Conservation (phyloP, 257 asterid species). For the Solanum pinnatisectum region DNA sequence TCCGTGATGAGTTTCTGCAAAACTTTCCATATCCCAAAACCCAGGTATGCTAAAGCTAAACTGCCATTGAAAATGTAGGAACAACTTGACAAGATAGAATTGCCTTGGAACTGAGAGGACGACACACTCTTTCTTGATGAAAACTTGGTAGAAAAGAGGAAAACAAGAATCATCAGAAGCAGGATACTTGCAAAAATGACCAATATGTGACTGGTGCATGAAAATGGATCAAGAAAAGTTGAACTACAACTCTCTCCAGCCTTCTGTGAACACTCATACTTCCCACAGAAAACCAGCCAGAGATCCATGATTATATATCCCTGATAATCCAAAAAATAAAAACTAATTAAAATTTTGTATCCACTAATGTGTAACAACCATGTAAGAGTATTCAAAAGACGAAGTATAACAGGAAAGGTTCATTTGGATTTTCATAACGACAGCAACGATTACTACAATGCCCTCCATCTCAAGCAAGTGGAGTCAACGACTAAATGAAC, state of each 20-base stretch:
- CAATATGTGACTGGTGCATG: conserved; percentile 2
- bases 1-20: not conserved
- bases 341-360: too few relatives aligned
- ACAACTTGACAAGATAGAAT: not conserved
- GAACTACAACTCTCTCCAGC: not conserved
- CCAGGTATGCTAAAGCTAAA: conserved; percentile 3
- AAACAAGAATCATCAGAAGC: conserved; percentile 1
- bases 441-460: not conserved
- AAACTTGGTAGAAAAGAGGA: not conserved
- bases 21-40: conserved; percentile 3
- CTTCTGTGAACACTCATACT: not conserved
- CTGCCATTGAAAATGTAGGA: not conserved
- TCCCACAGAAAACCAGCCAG: conserved; percentile 10
- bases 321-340: not conserved
- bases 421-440: not conserved
- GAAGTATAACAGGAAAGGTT: not conserved
- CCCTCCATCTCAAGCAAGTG: not conserved
- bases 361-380: too few relatives aligned
- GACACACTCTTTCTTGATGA: not conserved
- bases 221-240: conserved; percentile 2
- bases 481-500: not conserved
- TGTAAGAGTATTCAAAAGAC: not conserved
- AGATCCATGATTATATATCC: not conserved
- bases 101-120: not conserved
- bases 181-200: conserved; percentile 5